These are phyloP conservation scores for Erigeron canadensis DNA, from an alignment of 129 eudicot genomes.

Conservation along the genomic window DNA sequence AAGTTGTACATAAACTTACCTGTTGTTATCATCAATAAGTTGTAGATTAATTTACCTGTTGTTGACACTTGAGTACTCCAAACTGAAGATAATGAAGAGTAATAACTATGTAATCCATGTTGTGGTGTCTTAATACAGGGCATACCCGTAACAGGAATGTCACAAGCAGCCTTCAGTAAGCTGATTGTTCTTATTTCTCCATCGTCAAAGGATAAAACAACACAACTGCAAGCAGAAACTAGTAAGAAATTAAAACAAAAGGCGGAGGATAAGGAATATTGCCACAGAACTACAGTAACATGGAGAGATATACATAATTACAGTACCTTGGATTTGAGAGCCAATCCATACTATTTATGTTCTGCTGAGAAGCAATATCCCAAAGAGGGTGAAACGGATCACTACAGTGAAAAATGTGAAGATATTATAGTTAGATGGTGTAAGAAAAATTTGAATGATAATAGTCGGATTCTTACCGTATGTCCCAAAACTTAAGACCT, in stretches of 20 bases:
- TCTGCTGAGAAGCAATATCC: slow-evolving; percentile 53
- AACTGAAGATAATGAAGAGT: slow-evolving; percentile 64
- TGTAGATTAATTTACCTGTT: slow-evolving; percentile 43
- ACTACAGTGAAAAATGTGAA: slow-evolving; percentile 34
- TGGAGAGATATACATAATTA: not conserved
- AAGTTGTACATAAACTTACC: too few species aligned
- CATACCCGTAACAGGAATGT: slow-evolving; percentile 71
- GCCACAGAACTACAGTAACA: not conserved
- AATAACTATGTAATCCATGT: slow-evolving; percentile 58
- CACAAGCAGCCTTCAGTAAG: slow-evolving; percentile 63
- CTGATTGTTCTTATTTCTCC: slow-evolving; percentile 71
- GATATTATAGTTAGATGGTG: not conserved
- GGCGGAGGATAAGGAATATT: too few species aligned
- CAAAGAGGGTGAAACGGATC: slow-evolving; percentile 87
- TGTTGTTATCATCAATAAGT: slow-evolving; percentile 31
- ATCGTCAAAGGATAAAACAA: slow-evolving; percentile 61
- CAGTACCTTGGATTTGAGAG: slow-evolving; percentile 78
- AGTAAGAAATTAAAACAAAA: not conserved
- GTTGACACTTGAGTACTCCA: slow-evolving; percentile 80
- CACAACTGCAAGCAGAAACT: slow-evolving; percentile 50
- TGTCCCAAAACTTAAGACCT: slow-evolving; percentile 89
- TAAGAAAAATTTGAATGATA: not conserved
- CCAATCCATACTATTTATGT: slow-evolving; percentile 77
- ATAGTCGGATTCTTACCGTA: slow-evolving; percentile 55
- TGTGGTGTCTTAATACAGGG: slow-evolving; percentile 49